Evolutionary conservation across 176 grass and related monocot genomes (phyloP).

Genomic region (Saccharum officinarum): DNA sequence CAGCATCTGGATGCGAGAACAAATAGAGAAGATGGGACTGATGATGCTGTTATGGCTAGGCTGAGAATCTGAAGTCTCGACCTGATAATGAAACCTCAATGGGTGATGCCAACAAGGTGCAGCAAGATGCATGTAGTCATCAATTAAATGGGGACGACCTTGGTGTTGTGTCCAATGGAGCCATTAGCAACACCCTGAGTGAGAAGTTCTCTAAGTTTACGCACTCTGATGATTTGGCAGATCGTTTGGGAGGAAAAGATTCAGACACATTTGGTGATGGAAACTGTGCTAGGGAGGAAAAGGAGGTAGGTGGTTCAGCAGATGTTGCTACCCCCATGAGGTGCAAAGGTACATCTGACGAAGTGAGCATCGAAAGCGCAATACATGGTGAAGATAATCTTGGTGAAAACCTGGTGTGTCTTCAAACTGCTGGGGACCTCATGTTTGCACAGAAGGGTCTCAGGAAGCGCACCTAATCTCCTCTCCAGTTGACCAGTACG

Average conservation of each 20-base stretch:
- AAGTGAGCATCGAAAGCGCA: background rate
- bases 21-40: slow-evolving; percentile 12
- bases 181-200: background rate
- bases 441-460: slow-evolving; percentile 28
- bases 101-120: background rate
- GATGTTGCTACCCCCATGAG: slow-evolving; percentile 1
- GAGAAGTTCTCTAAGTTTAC: slow-evolving; percentile 13
- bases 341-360: slow-evolving; percentile 18
- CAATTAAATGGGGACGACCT: slow-evolving; percentile 18
- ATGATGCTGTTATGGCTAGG: slow-evolving; percentile 40
- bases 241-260: background rate
- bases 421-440: background rate
- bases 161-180: slow-evolving; percentile 26
- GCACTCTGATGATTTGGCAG: background rate
- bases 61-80: slow-evolving; percentile 38
- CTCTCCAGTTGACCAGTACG: slow-evolving; percentile 8
- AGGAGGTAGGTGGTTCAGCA: background rate
- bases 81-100: slow-evolving; percentile 23
- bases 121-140: background rate
- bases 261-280: slow-evolving; percentile 20
- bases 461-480: background rate
- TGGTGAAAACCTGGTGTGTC: background rate
- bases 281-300: background rate
- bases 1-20: background rate
- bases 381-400: background rate